Conservation (phyloP, 2,329 filamentous ascomycete species). For the Hirsutella rhossiliensis region DNA sequence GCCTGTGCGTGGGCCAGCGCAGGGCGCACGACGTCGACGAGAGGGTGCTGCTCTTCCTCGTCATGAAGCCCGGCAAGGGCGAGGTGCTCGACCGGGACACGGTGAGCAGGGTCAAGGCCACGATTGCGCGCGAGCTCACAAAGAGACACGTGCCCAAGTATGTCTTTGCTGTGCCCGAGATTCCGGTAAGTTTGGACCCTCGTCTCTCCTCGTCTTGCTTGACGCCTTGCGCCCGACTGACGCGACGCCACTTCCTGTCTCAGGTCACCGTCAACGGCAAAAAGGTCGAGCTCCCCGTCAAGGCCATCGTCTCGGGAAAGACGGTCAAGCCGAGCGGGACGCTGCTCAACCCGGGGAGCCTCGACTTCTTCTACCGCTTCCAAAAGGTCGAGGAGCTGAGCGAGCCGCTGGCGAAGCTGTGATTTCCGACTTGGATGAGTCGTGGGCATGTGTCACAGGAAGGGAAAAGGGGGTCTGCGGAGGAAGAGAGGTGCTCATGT, state of each 20-base stretch:
- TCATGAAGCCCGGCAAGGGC: conserved; percentile 47
- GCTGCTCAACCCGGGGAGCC: conserved; percentile 60
- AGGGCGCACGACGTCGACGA: conserved; percentile 44
- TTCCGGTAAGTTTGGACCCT: conserved; percentile 47
- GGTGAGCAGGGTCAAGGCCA: conserved; percentile 46
- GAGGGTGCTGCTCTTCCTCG: conserved; percentile 40
- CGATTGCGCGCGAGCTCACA: conserved; percentile 54
- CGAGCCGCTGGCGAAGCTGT: conserved; percentile 19
- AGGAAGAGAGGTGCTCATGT: no score
- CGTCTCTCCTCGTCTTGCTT: neutral
- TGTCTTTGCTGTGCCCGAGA: conserved; percentile 69
- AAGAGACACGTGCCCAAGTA: conserved; percentile 67
- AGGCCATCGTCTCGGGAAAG: conserved; percentile 70
- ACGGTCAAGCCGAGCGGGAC: conserved; percentile 66
- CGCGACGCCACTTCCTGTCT: conserved; percentile 5
- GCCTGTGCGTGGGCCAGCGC: conserved; percentile 70
- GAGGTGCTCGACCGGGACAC: conserved; percentile 40
- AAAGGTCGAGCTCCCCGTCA: conserved; percentile 75
- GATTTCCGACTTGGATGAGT: neutral
- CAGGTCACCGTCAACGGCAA: conserved; percentile 67
- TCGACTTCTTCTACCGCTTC: conserved; percentile 72
- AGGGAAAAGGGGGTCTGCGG: neutral
- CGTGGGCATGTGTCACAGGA: neutral
- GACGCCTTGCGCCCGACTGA: neutral
- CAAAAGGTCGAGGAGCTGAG: conserved; percentile 22